Base-by-base conservation (phyloP, 1,284 basidiomycete species). In the Moesziomyces antarcticus region DNA sequence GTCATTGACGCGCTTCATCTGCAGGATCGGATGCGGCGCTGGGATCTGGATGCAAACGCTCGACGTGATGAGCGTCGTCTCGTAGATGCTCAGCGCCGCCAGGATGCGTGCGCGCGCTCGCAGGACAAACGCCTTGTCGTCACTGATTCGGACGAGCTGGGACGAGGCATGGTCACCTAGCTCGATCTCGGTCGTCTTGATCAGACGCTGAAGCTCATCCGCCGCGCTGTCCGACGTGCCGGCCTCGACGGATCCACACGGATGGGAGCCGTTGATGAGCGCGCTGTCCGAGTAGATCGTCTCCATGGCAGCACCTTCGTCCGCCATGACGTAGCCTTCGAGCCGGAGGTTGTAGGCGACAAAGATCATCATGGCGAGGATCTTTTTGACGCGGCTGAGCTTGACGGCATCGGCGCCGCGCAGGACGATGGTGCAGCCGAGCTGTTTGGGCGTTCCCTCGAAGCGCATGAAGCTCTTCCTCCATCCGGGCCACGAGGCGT, bases 401-500 rank as follows among this genome's bases (percentile, higher is more conserved):
- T 90, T 92, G 41, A 90, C 89, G 60, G 91, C 87, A 80, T 94
- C 89, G 11, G 89, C 94, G n/a, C 97, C 97, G 45, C 97, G 89
- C 25, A 99, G 85, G 27, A 99, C 88, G 73, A 99, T 91, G 0
- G 95, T 98, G 75, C 94, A 97, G 0, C 95, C 94, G 87, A 94
- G 91, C 74, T 96, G 93, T 54, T 90, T 89, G 79, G 90, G 91
- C 79, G 94, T 96, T 0, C 96, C 97, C 47, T 79, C 78, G 80
- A 99, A 97, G 2, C 96, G 91, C 93, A 99, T 95, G 81, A 94
- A 92, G 1, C 94, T 94, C 87, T 99, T 99, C 57, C 96, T 88
- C 42, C 89, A 88, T 16, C 93, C 94, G 9, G 95, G 93, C 41
- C 97, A 96, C 35, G 94, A 86, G 6, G 90, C 89, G 84, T 98